These are phyloP conservation scores for Exophiala xenobiotica DNA, from an alignment of 2,329 filamentous ascomycete species.

Conservation along the genomic window DNA sequence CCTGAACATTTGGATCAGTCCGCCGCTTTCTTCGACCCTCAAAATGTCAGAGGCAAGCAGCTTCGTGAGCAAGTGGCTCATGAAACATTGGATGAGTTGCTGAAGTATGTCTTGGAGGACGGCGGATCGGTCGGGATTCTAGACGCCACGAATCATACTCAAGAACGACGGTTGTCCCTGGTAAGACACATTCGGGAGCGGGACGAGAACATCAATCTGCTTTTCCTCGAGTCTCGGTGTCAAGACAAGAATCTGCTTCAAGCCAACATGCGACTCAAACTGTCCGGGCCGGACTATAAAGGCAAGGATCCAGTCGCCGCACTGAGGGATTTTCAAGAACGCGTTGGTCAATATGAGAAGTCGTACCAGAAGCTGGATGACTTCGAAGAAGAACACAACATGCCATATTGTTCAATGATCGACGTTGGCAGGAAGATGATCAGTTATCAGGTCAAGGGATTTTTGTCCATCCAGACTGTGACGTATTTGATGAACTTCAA, in stretches of 20 bases:
- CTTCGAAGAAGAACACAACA: conserved; percentile 83
- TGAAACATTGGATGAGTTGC: conserved; percentile 84
- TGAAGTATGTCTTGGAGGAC: conserved; percentile 80
- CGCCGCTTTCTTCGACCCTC: conserved; percentile 89
- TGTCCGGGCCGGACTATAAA: conserved; percentile 93
- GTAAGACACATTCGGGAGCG: conserved; percentile 78
- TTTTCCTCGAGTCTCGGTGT: conserved; percentile 95
- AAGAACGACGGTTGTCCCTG: conserved; percentile 77
- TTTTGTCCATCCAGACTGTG: conserved; percentile 86
- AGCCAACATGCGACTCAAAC: conserved; percentile 94
- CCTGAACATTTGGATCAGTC: conserved; percentile 74
- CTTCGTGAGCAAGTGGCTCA: conserved; percentile 89
- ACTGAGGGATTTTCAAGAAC: conserved; percentile 85
- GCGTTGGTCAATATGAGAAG: conserved; percentile 89
- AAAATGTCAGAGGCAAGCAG: conserved; percentile 76
- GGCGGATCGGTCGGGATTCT: conserved; percentile 91
- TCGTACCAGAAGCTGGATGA: conserved; percentile 88
- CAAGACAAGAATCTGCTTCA: conserved; percentile 80
- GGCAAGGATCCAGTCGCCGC: conserved; percentile 86
- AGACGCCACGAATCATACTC: conserved; percentile 95
- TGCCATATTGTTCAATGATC: conserved; percentile 97
- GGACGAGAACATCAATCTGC: conserved; percentile 78
- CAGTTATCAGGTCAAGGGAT: conserved; percentile 85
- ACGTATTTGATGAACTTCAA: conserved; percentile 98
- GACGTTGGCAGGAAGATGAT: conserved; percentile 95